A percentile compares a stretch with the other conserved stretches of the same genome.
Evolutionary conservation across 2,329 filamentous ascomycete genomes (phyloP).

Genomic region (Aureobasidium sp.): DNA sequence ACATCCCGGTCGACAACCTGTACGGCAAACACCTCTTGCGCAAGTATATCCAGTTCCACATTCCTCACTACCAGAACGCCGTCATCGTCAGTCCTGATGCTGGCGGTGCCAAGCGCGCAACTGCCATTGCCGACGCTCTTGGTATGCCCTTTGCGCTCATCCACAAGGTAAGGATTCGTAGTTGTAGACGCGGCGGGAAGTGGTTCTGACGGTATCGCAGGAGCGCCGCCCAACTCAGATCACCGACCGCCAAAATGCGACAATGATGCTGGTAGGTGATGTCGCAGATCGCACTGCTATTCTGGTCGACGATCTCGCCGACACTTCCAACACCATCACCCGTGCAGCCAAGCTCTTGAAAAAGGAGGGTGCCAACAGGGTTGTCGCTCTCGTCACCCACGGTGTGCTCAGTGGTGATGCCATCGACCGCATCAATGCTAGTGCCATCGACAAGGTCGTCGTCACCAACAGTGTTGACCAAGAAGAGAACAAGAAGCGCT

Average conservation of each 20-base stretch:
- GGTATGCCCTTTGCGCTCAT: constrained; percentile 96
- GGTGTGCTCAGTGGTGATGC: constrained; percentile 93
- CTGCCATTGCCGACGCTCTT: constrained; percentile 85
- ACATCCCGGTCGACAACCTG: constrained; percentile 96
- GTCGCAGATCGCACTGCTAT: constrained; percentile 77
- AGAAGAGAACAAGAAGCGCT: constrained; percentile 66
- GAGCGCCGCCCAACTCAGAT: constrained; percentile 85
- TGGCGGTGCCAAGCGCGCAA: constrained; percentile 91
- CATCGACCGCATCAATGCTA: constrained; percentile 88
- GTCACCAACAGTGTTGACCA: constrained; percentile 96
- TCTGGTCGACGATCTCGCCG: constrained; percentile 86
- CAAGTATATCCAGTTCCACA: constrained; percentile 68
- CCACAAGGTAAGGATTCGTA: constrained; percentile 66
- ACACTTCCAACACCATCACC: constrained; percentile 96
- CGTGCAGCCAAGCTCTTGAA: constrained; percentile 94
- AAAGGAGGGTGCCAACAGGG: constrained; percentile 79
- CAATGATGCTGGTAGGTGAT: constrained; percentile 92
- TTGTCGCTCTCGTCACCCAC: constrained; percentile 90
- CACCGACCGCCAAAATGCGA: constrained; percentile 69
- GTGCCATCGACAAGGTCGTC: constrained; percentile 83
- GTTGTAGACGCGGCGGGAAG: background rate
- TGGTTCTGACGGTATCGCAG: constrained; percentile 37
- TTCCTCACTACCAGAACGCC: constrained; percentile 74
- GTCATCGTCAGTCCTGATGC: constrained; percentile 96
- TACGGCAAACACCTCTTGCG: constrained; percentile 72